These are phyloP conservation scores for Venturia oleaginea DNA, from an alignment of 2,329 filamentous ascomycete species.

Conservation along the genomic window DNA sequence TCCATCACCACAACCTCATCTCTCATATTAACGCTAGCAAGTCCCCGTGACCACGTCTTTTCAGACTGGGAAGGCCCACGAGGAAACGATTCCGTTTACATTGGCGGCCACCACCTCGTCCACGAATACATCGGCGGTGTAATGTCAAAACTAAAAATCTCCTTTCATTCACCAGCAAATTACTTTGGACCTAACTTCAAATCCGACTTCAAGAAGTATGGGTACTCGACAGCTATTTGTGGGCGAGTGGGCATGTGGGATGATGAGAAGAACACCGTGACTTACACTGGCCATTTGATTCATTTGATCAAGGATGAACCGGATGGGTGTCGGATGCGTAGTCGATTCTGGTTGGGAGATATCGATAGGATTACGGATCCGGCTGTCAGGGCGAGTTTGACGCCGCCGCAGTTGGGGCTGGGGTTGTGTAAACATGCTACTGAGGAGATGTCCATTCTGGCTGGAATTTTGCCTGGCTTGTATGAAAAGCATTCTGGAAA, in stretches of 20 bases:
- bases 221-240: conserved; percentile 13
- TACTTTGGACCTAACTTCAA: conserved; percentile 14
- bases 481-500: conserved; percentile 1
- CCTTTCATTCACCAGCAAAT: neutral
- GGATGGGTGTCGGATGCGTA: conserved; percentile 15
- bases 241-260: conserved; percentile 13
- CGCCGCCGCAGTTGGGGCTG: conserved; percentile 1
- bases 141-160: conserved; percentile 9
- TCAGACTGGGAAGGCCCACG: conserved; percentile 13
- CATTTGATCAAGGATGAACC: conserved; percentile 17
- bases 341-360: conserved; percentile 17
- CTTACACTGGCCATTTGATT: conserved; percentile 15
- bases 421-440: conserved; percentile 13
- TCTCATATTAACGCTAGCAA: neutral
- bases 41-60: conserved; percentile 13
- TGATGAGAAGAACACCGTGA: conserved; percentile 9
- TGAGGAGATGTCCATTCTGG: conserved; percentile 13
- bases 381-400: neutral
- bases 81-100: conserved; percentile 10
- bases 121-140: conserved; percentile 13
- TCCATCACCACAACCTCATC: neutral
- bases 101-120: conserved; percentile 14
- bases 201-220: conserved; percentile 6
- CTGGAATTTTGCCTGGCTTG: conserved; percentile 6
- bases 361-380: conserved; percentile 11